Base-by-base conservation (phyloP, 306 rosid genomes). In the Carpinus fangiana region DNA sequence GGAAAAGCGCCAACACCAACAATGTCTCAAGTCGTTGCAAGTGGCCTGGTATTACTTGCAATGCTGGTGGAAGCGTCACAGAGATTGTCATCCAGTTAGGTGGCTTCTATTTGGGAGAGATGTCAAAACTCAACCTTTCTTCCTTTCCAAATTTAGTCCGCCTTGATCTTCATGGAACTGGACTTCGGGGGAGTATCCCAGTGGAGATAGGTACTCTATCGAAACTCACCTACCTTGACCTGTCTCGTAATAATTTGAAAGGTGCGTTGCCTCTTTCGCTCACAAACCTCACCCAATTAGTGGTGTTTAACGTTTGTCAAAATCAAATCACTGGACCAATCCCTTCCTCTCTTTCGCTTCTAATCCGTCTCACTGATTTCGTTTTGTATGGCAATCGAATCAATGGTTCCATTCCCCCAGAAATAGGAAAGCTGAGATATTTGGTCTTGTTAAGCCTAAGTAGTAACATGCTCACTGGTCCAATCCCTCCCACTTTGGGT, bases 161-260 rank as follows among this genome's bases (percentile, higher is more conserved):
- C 31, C 26, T 77, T 2, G 0, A 6, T 8, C 43, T 38, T 4
- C 43, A 38, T 0, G 0, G 3, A 38, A 38, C 7, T 5, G 6
- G 43, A 38, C 43, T 38, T 38, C 43, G 0, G 0, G 43, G 7
- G 6, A 38, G 21, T 20, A 62, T 62, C n/a, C n/a, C 80, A 7
- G 3, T 0, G 5, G 51, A 51, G n/a, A 75, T 70, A 36, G 73
- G 80, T 51, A 31, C 5, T 0, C 41, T 70, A 20, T 46, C 45
- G 2, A 75, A 60, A 14, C 80, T 81, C 20, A 21, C 28, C 4
- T n/a, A 72, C 41, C 82, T 73, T 17, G 45, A 72, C 59, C 67
- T 82, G 46, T 0, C 1, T 3, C 4, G 0, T 0, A n/a, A 20
- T 34, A 41, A 64, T 1, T 69, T 79, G 3, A 0, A 2, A 26